Conservation (phyloP, 2,329 filamentous ascomycete species). For the Zarea fungicola region DNA sequence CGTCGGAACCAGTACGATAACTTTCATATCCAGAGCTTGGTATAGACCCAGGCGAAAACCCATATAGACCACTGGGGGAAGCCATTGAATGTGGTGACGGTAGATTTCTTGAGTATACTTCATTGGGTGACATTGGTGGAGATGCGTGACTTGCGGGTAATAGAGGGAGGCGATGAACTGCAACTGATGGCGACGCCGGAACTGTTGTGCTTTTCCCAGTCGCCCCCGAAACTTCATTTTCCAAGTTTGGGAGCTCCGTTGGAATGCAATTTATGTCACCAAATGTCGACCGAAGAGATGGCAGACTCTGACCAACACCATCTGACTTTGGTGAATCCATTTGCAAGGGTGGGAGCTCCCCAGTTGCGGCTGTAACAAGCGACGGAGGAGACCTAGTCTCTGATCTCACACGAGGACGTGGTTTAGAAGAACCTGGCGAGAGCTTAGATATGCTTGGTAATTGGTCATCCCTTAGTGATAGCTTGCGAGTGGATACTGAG, state of each 20-base stretch:
- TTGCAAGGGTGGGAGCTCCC: slow-evolving; percentile 33
- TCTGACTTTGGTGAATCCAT: slow-evolving; percentile 32
- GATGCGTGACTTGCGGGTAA: slow-evolving; percentile 29
- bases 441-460: slow-evolving; percentile 13
- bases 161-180: slow-evolving; percentile 26
- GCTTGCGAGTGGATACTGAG: slow-evolving; percentile 15
- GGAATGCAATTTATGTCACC: slow-evolving; percentile 29
- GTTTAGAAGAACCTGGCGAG: slow-evolving; percentile 7
- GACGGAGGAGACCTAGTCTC: slow-evolving; percentile 21
- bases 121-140: slow-evolving; percentile 47
- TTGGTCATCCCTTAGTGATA: slow-evolving; percentile 31
- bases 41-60: slow-evolving; percentile 26
- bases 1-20: slow-evolving; percentile 1
- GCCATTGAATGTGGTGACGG: slow-evolving; percentile 42
- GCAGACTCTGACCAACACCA: slow-evolving; percentile 30
- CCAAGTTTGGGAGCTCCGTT: too few relatives aligned
- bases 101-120: slow-evolving; percentile 39
- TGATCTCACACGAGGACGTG: slow-evolving; percentile 14
- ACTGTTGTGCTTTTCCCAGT: too few relatives aligned
- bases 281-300: slow-evolving; percentile 34
- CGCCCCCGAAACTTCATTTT: too few relatives aligned
- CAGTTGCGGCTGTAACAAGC: slow-evolving; percentile 20
- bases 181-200: slow-evolving; percentile 31
- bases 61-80: slow-evolving; percentile 32
- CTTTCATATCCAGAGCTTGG: background rate